Evolutionary conservation across 306 rosid species (phyloP), one percentile per base, ranked within the genome.

Genomic region (Prunus kanzakura): DNA sequence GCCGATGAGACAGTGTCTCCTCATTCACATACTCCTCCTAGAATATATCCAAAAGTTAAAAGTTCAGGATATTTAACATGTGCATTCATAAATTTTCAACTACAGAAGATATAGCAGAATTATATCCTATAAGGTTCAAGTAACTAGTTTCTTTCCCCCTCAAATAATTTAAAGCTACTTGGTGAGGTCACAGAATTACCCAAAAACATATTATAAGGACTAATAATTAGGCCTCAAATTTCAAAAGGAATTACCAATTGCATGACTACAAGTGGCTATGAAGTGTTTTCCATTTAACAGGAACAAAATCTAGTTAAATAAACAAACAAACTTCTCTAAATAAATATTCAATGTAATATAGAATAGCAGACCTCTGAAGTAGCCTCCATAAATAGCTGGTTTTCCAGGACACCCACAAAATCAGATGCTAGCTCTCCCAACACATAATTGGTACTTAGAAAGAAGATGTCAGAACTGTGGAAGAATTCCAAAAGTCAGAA

Each of bases 1-100:
- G 20, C 52, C 81, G 80, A 25, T 65, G 67, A 19, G 52, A 20
- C 11, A 88, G 16, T 6, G 88, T 86, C 43, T 69, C 29, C 22
- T 6, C 64, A 74, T 88, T 82, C 71, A 66, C 78, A 76, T 86
- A 88, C 20, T 82, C 88, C 13, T 78, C 81, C 90, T 84, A 55
- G 60, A 55, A 79, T 61, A 82, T 23, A 57, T 46, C 22, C 30
- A 64, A 49, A 68, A 65, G 30, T 30, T 69, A 67, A 35, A 56
- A 76, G 61, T 29, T 72, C 68, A 83, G 75, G 46, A 35, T 15
- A 52, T 19, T 15, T n/a, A 32, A 55, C 7, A 10, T 22, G 43
- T 20, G 56, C 25, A 29, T 55, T 55, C 64, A 54, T 55, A 5
- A 54, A 35, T 50, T 35, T 71, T 15, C 47, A 76, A 58, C 16